These are phyloP conservation scores for Cladosporium sp. DNA, from an alignment of 2,329 filamentous ascomycete genomes.

Conservation along the genomic window DNA sequence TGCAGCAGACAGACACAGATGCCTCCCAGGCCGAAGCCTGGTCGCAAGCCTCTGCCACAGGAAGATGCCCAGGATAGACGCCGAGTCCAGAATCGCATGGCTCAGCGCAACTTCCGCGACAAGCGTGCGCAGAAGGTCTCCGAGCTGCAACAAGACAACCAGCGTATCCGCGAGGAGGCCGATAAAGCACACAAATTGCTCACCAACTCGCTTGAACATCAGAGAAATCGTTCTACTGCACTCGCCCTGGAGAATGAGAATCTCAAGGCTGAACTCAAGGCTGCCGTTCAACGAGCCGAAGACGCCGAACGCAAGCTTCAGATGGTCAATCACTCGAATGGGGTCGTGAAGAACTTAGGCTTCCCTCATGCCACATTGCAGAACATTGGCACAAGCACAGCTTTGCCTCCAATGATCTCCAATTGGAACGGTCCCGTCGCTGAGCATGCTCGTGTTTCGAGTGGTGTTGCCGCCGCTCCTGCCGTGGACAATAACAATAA, in stretches of 20 bases:
- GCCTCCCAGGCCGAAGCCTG: conserved; percentile 61
- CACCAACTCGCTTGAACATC: neutral
- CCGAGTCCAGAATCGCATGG: conserved; percentile 90
- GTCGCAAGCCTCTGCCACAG: conserved; percentile 75
- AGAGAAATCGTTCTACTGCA: neutral
- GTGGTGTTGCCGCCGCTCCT: neutral
- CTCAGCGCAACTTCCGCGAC: conserved; percentile 88
- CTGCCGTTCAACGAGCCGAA: conserved; percentile 14
- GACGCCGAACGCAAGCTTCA: conserved; percentile 19
- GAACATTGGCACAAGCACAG: neutral
- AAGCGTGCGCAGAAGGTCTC: conserved; percentile 81
- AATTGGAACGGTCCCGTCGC: conserved; percentile 24
- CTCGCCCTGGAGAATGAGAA: neutral
- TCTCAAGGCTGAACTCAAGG: conserved; percentile 8
- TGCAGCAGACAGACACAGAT: conserved; percentile 42
- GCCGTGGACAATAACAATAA: neutral
- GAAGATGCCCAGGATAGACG: conserved; percentile 91
- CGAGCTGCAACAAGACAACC: conserved; percentile 52
- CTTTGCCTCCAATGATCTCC: conserved; percentile 15
- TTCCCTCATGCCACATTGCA: conserved; percentile 11
- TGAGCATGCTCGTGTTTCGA: conserved; percentile 9
- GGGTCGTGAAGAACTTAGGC: neutral
- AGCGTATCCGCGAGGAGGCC: conserved; percentile 25
- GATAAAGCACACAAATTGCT: conserved; percentile 47
- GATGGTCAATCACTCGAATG: neutral